Conservation (phyloP, 2,329 filamentous ascomycete species). For the Cladosporium sp. region DNA sequence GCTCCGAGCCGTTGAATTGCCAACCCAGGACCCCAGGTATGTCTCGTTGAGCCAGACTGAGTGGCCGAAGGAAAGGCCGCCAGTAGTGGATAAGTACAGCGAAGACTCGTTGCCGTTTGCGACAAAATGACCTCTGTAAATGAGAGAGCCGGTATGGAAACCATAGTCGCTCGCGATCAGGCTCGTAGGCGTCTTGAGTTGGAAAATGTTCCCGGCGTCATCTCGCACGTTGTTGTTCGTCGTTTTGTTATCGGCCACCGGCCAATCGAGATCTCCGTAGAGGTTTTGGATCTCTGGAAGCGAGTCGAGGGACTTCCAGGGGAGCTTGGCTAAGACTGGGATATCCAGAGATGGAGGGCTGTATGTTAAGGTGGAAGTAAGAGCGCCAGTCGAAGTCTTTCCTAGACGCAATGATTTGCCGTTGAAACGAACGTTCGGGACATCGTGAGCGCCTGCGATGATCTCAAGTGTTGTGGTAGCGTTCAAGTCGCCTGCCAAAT, state of each 20-base stretch:
- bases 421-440: constrained; percentile 60
- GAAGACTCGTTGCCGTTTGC: constrained; percentile 58
- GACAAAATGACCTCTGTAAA: constrained; percentile 68
- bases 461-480: constrained; percentile 64
- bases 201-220: constrained; percentile 29
- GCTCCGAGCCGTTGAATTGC: constrained; percentile 47
- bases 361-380: constrained; percentile 51
- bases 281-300: constrained; percentile 62
- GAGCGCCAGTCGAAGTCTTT: constrained; percentile 46
- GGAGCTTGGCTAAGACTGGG: constrained; percentile 54
- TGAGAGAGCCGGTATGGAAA: constrained; percentile 63
- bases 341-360: constrained; percentile 48
- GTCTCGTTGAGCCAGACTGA: constrained; percentile 62
- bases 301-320: constrained; percentile 67
- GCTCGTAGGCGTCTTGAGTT: constrained; percentile 57
- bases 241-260: constrained; percentile 51
- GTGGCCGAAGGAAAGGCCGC: constrained; percentile 64
- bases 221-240: constrained; percentile 56
- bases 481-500: constrained; percentile 69
- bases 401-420: constrained; percentile 38
- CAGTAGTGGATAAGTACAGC: constrained; percentile 55
- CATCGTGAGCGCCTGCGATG: constrained; percentile 53
- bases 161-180: constrained; percentile 73
- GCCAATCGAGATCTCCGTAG: constrained; percentile 70
- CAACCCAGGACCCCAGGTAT: constrained; percentile 62